Conservation (phyloP, 805 yeast species). For the Brettanomyces nanus region DNA sequence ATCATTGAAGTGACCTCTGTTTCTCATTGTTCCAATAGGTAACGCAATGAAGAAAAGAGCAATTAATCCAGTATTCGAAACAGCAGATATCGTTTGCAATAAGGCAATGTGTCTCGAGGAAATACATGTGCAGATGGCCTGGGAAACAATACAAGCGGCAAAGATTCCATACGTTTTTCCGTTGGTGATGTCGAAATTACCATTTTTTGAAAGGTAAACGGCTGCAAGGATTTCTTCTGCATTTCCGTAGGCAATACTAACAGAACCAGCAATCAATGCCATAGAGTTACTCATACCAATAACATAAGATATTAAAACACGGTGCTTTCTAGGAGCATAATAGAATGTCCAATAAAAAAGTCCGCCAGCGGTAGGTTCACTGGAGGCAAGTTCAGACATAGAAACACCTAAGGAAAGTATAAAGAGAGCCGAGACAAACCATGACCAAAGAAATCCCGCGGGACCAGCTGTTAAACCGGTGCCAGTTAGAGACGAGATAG, state of each 20-base stretch:
- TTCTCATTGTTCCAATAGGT: constrained; percentile 46
- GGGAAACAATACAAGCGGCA: constrained; percentile 47
- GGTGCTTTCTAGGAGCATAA: constrained; percentile 46
- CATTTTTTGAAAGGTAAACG: constrained; percentile 40
- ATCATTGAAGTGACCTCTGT: constrained; percentile 30
- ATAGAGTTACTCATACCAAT: constrained; percentile 60
- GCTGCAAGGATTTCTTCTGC: constrained; percentile 50
- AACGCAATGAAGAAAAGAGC: constrained; percentile 50
- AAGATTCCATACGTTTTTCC: constrained; percentile 54
- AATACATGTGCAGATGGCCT: constrained; percentile 40
- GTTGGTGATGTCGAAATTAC: constrained; percentile 42
- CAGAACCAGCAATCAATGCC: constrained; percentile 54
- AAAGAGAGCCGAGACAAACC: constrained; percentile 42
- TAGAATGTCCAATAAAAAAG: constrained; percentile 59
- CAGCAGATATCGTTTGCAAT: constrained; percentile 51
- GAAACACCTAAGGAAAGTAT: constrained; percentile 48
- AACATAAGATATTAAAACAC: constrained; percentile 46
- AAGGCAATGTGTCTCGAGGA: constrained; percentile 48
- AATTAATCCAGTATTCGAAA: constrained; percentile 41
- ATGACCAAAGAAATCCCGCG: constrained; percentile 63
- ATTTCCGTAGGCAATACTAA: constrained; percentile 61
- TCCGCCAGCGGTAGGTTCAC: constrained; percentile 70
- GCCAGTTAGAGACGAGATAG: constrained; percentile 48
- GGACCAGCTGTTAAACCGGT: constrained; percentile 57
- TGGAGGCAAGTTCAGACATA: constrained; percentile 57